Base-by-base conservation (phyloP, 768 basidiomycete species). In the Tremella yokohamensis region DNA sequence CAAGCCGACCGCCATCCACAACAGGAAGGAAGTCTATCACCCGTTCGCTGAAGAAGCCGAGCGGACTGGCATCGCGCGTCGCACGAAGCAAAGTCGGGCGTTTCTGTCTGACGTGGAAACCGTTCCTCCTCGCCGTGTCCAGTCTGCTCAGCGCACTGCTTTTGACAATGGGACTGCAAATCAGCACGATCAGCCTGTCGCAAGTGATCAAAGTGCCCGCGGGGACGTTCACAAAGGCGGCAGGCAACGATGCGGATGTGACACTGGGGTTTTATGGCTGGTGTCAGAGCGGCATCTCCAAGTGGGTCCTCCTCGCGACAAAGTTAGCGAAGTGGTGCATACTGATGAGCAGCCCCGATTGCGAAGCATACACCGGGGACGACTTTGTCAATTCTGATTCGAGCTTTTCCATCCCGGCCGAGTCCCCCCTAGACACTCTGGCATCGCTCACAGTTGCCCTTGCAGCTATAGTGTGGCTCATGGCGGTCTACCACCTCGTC, bases 181-280 rank as follows among this genome's bases (percentile, higher is more conserved):
- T 50, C 56, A 45, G 29, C 22, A 44, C 13, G 15, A 38, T 48
- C 6, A 20, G 54, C n/a, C 8, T 61, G 15, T 45, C 58, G 2
- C 47, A 22, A 12, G 45, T 70, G 3, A 25, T 73, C 8, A 38
- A 42, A 8, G 55, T 65, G 2, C 8, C 54, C 15, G 45, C 48
- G 26, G 69, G 65, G 2, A 62, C 56, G 7, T 65, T 73, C 39
- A 57, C 40, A 18, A 53, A 55, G 1, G 60, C 42, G 19, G 52
- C 55, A 3, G 60, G 44, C 0, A 60, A 59, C 15, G 54, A 22
- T 3, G 57, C 20, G 15, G 52, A 49, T 13, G 48, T 68, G 1
- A 53, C 34, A 1, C 38, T 70, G 20, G 71, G 71, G 2, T 38
- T 63, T 8, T 44, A 44, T 15, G 72, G 66, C 9, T 73, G 72